A percentile compares a stretch with the other conserved stretches of the same genome.
Evolutionary conservation across 2,329 filamentous ascomycete species (phyloP).

Genomic region (Uncinocarpus reesii): DNA sequence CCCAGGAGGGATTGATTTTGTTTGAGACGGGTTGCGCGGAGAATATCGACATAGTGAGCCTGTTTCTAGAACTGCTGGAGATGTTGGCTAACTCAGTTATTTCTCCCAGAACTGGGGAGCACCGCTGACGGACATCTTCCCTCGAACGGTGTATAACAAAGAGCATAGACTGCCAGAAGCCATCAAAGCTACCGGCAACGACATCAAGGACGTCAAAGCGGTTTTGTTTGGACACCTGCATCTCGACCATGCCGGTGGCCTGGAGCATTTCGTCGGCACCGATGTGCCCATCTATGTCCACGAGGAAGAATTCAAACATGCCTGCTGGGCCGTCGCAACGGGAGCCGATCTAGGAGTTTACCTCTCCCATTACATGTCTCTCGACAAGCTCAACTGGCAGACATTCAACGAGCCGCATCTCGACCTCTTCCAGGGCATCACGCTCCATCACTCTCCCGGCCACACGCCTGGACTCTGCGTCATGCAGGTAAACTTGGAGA

Average conservation of each 20-base stretch:
- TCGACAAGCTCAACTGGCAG: conserved; percentile 35
- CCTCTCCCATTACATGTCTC: conserved; percentile 28
- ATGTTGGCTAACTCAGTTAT: not conserved
- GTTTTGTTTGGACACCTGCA: conserved; percentile 41
- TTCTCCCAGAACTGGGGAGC: conserved; percentile 27
- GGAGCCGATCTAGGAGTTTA: conserved; percentile 35
- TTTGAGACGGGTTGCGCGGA: conserved; percentile 40
- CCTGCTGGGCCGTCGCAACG: conserved; percentile 38
- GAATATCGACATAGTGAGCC: conserved; percentile 31
- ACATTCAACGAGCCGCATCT: conserved; percentile 34
- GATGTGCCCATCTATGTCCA: conserved; percentile 41
- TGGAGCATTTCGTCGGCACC: conserved; percentile 37
- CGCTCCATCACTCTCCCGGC: conserved; percentile 29
- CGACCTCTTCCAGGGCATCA: conserved; percentile 35
- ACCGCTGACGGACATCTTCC: conserved; percentile 32
- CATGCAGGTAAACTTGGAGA: conserved; percentile 30
- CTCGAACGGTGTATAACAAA: conserved; percentile 27
- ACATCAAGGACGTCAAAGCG: conserved; percentile 39
- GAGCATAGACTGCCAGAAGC: conserved; percentile 29
- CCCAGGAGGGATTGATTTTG: conserved; percentile 36
- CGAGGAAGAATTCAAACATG: conserved; percentile 40
- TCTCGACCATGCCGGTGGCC: conserved; percentile 40
- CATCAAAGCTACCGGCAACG: conserved; percentile 32
- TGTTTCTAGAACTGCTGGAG: not conserved
- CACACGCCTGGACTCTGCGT: conserved; percentile 31